Evolutionary conservation across 2,329 filamentous ascomycete genomes (phyloP), one percentile per base, ranked within the genome.

Genomic region (Ceratocystiopsis brevicomis): DNA sequence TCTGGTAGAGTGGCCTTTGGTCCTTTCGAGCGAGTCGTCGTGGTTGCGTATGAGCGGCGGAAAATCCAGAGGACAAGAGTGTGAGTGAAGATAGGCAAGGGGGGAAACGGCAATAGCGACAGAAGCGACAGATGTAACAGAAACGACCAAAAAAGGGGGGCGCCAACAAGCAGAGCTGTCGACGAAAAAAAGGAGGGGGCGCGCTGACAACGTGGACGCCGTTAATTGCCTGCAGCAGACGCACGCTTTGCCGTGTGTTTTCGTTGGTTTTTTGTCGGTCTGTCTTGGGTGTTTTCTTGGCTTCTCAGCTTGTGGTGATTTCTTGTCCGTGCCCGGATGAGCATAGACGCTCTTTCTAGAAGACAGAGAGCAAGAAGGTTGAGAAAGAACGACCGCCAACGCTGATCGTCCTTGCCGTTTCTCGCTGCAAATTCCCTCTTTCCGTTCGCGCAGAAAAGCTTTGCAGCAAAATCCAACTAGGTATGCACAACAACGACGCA

Each of bases 191-290:
- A 36, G 16, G 42, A 25, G 37, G 37, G 41, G 41, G 25, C 11
- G 37, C 17, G 38, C 13, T 12, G 44, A 40, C 48, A 39, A 50
- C 48, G 47, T 50, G 48, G 47, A 48, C 16, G 47, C 34, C 39
- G 45, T 45, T 50, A 38, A 50, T 50, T 50, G 48, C 46, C 38
- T 45, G 46, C 41, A 44, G 44, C 37, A 35, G 44, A 38, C 37
- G 40, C 13, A 18, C 15, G 38, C 40, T 32, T 32, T 16, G 36
- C 35, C 37, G 38, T 33, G 41, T 36, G 25, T 11, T 30, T 37
- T 37, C 40, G 34, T 33, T 32, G 19, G 36, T 42, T 30, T 11
- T 30, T 37, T 42, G 45, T 44, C 35, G 40, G 17, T 32, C 30
- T 42, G 12, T 11, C 16, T 37, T 34, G 38, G 37, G 42, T 43